Conservation (phyloP, 352 stramenopile genomes). For the Lagenidium giganteum region DNA sequence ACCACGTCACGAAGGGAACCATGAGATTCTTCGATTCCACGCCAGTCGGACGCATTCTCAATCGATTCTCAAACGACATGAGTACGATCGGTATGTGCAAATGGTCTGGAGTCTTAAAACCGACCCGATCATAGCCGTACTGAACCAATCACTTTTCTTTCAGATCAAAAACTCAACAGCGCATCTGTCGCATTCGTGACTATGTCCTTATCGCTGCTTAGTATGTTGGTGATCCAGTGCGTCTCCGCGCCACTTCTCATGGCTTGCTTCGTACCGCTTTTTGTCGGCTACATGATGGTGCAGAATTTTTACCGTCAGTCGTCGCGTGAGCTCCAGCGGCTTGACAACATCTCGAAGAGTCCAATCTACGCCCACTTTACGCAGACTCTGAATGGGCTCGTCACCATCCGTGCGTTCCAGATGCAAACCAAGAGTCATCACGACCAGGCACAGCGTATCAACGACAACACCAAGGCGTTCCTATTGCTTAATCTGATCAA, state of each 20-base stretch:
- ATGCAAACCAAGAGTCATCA: slow-evolving; percentile 32
- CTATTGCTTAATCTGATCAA: slow-evolving; percentile 89
- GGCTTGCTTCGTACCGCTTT: slow-evolving; percentile 50
- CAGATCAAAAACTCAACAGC: slow-evolving; percentile 56
- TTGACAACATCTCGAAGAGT: slow-evolving; percentile 56
- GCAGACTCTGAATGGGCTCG: slow-evolving; percentile 82
- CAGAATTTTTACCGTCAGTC: slow-evolving; percentile 65
- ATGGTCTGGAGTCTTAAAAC: too few species aligned
- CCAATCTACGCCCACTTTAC: slow-evolving; percentile 92
- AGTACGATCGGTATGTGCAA: slow-evolving; percentile 42
- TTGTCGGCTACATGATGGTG: slow-evolving; percentile 57
- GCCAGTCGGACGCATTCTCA: slow-evolving; percentile 72
- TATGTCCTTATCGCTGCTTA: slow-evolving; percentile 40
- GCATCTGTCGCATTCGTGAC: slow-evolving; percentile 38
- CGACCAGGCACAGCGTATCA: slow-evolving; percentile 36
- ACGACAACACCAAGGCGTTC: slow-evolving; percentile 83
- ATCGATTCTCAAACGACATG: slow-evolving; percentile 73
- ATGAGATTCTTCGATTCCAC: slow-evolving; percentile 87
- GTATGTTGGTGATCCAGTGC: slow-evolving; percentile 49
- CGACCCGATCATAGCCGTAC: too few species aligned
- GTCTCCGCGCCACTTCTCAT: slow-evolving; percentile 39
- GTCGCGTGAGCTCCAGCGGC: slow-evolving; percentile 58
- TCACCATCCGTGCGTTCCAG: slow-evolving; percentile 65
- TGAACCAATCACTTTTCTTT: background rate
- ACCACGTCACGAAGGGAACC: slow-evolving; percentile 58